Evolutionary conservation across 2,329 filamentous ascomycete genomes (phyloP), one percentile per base, ranked within the genome.

Genomic region (Diplodia intermedia): DNA sequence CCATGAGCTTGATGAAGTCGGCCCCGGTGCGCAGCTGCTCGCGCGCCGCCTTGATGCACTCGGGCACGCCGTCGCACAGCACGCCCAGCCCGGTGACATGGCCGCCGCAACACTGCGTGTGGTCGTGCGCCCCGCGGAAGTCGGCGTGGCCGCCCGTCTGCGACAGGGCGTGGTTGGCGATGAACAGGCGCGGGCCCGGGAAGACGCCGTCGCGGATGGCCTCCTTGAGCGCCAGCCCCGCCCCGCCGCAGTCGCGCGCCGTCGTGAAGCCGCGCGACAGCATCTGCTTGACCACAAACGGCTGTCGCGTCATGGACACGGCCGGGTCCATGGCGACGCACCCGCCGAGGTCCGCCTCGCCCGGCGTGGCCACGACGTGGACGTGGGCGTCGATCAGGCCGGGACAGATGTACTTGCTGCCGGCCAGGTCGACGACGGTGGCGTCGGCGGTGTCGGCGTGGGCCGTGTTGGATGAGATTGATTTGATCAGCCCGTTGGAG

Each of bases 1-100:
- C 80, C 86, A 88, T 88, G 70, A 89, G 86, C 75, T 89, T 89
- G 75, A 89, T 82, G 71, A 89, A 88, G 72, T 89, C 85, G 0
- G 85, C 84, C 1, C 87, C 87, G 9, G 77, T 79, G 2, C 86
- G 79, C 0, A 89, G 74, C 73, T 88, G 83, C 63, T 88, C 85
- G 2, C 87, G 80, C 0, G 83, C 81, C 8, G 79, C 82, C 23
- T 81, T 80, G 52, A 86, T 78, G 70, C 86, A 88, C 54, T 85
- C 83, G 0, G 85, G 79, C 0, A 87, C 85, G 1, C 86, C 85
- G 72, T 88, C 85, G 53, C 81, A 83, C 1, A 88, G 76, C 8
- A 81, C 76, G 1, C 82, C 83, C 0, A 84, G 72, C 5, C 77
- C 77, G 0, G 74, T 75, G 1, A 78, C 77, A 1, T 78, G 76